These are phyloP conservation scores for Camelina sativa DNA, from an alignment of 345 rosid species.

Conservation along the genomic window DNA sequence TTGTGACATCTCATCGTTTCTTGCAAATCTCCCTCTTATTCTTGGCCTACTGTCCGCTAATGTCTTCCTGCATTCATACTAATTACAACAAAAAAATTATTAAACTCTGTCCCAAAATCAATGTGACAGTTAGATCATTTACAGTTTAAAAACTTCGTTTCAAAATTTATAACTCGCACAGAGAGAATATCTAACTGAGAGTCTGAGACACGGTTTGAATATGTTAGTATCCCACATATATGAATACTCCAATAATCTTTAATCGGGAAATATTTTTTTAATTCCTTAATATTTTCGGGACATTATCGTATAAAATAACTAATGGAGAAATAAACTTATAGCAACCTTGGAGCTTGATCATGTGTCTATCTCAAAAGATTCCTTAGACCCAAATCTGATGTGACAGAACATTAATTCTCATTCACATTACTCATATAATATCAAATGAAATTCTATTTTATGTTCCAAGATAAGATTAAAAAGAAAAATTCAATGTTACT, in stretches of 20 bases:
- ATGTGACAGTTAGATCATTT: neutral
- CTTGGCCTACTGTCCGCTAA: slow-evolving; percentile 97
- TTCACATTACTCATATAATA: slow-evolving; percentile 28
- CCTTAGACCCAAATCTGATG: slow-evolving; percentile 39
- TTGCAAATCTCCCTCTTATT: slow-evolving; percentile 88
- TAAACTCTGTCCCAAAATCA: neutral
- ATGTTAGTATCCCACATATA: neutral
- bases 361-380: slow-evolving; percentile 42
- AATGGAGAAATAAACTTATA: slow-evolving; percentile 19
- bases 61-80: slow-evolving; percentile 96
- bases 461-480: slow-evolving; percentile 36
- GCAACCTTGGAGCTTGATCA: slow-evolving; percentile 37
- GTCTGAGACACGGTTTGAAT: neutral
- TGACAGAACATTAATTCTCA: slow-evolving; percentile 38
- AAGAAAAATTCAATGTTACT: slow-evolving; percentile 7
- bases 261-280: neutral
- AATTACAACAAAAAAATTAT: neutral
- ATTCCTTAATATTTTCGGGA: slow-evolving; percentile 1
- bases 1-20: slow-evolving; percentile 76
- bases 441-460: slow-evolving; percentile 15
- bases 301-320: neutral
- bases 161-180: neutral
- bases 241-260: neutral
- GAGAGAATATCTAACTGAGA: neutral
- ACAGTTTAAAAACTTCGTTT: neutral